A percentile compares a stretch with the other conserved stretches of the same genome.
These are phyloP conservation scores for Neofusicoccum laricinum DNA, from an alignment of 2,329 filamentous ascomycete species.

Conservation along the genomic window DNA sequence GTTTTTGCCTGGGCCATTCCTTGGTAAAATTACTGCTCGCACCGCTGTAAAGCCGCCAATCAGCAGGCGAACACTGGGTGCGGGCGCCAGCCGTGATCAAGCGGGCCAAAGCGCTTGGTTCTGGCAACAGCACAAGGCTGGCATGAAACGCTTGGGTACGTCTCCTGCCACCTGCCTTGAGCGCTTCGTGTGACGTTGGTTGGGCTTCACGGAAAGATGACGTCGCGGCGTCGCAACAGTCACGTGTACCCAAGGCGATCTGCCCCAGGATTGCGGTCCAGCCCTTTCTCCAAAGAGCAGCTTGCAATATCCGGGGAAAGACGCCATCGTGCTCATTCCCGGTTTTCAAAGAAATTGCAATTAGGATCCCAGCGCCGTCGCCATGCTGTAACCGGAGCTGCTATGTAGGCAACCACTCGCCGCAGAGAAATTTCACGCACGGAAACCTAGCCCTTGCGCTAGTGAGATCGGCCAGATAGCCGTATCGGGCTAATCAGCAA, in stretches of 20 bases:
- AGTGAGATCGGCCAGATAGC: too few species aligned
- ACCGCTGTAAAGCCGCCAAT: background rate
- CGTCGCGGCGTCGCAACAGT: background rate
- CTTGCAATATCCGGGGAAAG: background rate
- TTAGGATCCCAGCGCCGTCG: background rate
- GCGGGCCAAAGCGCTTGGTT: background rate
- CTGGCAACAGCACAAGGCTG: background rate
- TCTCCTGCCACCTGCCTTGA: background rate
- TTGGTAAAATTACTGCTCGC: constrained; percentile 2
- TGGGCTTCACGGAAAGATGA: background rate
- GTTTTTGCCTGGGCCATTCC: background rate
- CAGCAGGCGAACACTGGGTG: background rate
- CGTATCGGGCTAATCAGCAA: too few species aligned
- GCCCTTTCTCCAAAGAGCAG: background rate
- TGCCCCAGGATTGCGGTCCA: background rate
- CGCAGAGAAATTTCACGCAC: background rate
- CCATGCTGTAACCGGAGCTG: background rate
- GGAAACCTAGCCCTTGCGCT: too few species aligned
- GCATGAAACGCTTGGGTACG: background rate
- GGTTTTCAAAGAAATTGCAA: background rate
- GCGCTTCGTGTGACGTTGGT: background rate
- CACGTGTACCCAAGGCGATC: background rate
- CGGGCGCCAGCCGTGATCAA: background rate
- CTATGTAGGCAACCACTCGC: background rate
- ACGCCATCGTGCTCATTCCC: background rate